Evolutionary conservation across 148 eudicot species (phyloP).

Genomic region (Salicornia ramosissima): DNA sequence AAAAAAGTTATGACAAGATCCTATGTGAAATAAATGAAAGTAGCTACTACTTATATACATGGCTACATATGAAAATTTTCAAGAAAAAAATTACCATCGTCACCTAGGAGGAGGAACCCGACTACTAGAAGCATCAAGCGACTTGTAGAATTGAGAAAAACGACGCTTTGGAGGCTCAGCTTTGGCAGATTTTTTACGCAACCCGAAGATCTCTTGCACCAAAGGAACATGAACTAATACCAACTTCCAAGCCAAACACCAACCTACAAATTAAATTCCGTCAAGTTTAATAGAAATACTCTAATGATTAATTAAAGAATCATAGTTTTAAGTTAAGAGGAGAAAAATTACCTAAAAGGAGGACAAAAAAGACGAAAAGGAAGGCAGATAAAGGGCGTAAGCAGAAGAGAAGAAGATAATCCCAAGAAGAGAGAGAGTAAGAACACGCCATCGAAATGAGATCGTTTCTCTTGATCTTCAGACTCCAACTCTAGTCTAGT

Average conservation of each 20-base stretch:
- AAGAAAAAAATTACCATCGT: conserved; percentile 12
- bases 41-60: too few relatives aligned
- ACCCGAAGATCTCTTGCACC: conserved; percentile 76
- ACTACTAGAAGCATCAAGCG: conserved; percentile 22
- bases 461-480: too few relatives aligned
- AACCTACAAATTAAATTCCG: conserved; percentile 36
- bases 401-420: conserved; percentile 35
- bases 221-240: conserved; percentile 83
- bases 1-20: too few relatives aligned
- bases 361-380: conserved; percentile 46
- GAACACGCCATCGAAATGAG: too few relatives aligned
- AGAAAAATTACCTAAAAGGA: conserved; percentile 42
- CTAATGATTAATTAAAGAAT: conserved; percentile 9
- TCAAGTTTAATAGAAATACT: neutral
- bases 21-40: too few relatives aligned
- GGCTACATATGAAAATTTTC: too few relatives aligned
- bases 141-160: conserved; percentile 36
- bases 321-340: neutral
- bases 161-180: conserved; percentile 49
- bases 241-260: conserved; percentile 82
- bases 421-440: conserved; percentile 36
- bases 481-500: too few relatives aligned
- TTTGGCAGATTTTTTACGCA: conserved; percentile 54
- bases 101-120: conserved; percentile 11
- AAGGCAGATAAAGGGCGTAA: conserved; percentile 58